phyloP scores from a whole-genome alignment of 306 rosid genomes.

The Mimosa bimucronata region DNA sequence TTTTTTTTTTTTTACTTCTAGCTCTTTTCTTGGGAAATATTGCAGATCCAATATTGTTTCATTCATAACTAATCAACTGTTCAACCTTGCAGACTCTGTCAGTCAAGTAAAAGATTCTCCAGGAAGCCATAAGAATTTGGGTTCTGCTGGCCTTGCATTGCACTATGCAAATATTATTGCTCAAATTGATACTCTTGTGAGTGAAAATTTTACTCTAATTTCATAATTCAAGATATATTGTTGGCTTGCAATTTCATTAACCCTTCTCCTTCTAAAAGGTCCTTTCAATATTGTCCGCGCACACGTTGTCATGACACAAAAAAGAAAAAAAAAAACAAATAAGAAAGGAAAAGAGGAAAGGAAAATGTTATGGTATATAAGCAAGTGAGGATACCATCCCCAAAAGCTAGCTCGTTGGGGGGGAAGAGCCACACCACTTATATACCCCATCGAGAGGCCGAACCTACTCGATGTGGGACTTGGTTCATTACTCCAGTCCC shows the following conservation, averaged over 20 bases:
- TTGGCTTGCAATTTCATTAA: constrained; percentile 28
- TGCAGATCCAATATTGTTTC: not conserved
- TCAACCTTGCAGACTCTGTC: constrained; percentile 64
- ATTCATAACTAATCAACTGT: constrained; percentile 27
- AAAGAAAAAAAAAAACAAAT: not conserved
- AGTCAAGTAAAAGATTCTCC: constrained; percentile 59
- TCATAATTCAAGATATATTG: constrained; percentile 16
- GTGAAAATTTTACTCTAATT: constrained; percentile 44
- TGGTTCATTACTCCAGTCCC: too few relatives aligned
- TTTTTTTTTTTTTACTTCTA: not conserved
- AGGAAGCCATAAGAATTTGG: constrained; percentile 67
- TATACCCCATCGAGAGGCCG: too few relatives aligned
- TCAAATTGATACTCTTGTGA: constrained; percentile 92
- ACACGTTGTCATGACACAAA: too few relatives aligned
- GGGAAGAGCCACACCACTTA: too few relatives aligned
- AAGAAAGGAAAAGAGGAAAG: too few relatives aligned
- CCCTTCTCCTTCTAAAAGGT: not conserved
- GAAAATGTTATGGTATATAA: too few relatives aligned
- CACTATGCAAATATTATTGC: constrained; percentile 92
- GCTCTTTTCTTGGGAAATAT: not conserved
- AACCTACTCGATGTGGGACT: too few relatives aligned
- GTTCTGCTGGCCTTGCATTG: constrained; percentile 96
- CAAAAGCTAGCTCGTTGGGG: too few relatives aligned
- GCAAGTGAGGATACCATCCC: too few relatives aligned
- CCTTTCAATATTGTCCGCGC: constrained; percentile 7